Evolutionary conservation across 2,329 filamentous ascomycete genomes (phyloP), one percentile per base, ranked within the genome.

Genomic region (Calonectria pauciramosa): DNA sequence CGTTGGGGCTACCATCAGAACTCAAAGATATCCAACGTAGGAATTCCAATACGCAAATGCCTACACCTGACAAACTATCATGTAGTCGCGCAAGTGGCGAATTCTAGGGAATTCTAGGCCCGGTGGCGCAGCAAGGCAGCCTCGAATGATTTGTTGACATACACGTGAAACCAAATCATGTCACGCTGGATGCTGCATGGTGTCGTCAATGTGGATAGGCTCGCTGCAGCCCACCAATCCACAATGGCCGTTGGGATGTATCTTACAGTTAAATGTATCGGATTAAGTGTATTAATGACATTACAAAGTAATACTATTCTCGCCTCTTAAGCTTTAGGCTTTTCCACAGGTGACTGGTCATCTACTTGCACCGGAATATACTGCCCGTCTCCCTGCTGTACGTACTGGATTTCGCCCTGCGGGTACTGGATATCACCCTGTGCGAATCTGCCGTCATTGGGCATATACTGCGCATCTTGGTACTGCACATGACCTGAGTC

Each of bases 61-160:
- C 38, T 13, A 13, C 44, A 23, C 20, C 9, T 14, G 9, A 47
- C 44, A 47, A 13, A 23, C 9, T 13, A 47, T 47, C 44, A 47
- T n/a, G 44, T 13, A 47, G 44, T 23, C 23, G 10, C 10, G 44
- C 44, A 13, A 26, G 56, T 63, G 56, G 56, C 56, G 26, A 63
- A 63, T 41, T 41, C 34, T 28, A 8, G 56, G 36, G 8, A 63
- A 14, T 63, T 41, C 23, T 11, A 63, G 38, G 34, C 34, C 34
- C n/a, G 56, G 38, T 63, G 56, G 56, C 56, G 56, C 56, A 63
- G 56, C 56, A 41, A 63, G 56, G 56, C 56, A 36, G 26, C 23
- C 30, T 63, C 14, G 36, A 28, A 63, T 36, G 34, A 63, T 41
- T 20, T 9, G n/a, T 9, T 30, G 36, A 63, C 26, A 28, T 59